A percentile compares a stretch with the other conserved stretches of the same genome.
Conservation (phyloP, 805 yeast species). For the Monosporozyma yasuniensis region DNA sequence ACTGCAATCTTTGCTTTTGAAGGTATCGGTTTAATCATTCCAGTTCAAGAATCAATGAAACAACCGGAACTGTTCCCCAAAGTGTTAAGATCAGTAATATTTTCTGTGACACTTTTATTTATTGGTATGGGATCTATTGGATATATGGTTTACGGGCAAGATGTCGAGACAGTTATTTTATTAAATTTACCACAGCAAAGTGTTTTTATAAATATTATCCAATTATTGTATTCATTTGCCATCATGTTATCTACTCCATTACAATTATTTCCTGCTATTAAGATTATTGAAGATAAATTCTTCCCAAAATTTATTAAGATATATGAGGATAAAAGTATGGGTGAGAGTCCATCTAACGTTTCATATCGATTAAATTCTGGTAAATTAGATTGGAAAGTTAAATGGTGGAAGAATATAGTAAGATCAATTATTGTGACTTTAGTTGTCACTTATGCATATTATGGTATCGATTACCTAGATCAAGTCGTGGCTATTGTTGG, state of each 20-base stretch:
- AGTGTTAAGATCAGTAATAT: constrained; percentile 52
- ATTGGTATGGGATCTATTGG: constrained; percentile 59
- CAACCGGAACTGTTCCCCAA: constrained; percentile 64
- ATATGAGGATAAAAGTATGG: constrained; percentile 10
- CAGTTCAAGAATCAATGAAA: constrained; percentile 74
- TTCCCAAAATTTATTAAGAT: constrained; percentile 35
- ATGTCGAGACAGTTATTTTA: constrained; percentile 58
- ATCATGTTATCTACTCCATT: constrained; percentile 73
- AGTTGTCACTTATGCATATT: constrained; percentile 51
- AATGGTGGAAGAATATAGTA: constrained; percentile 60
- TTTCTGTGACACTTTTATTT: constrained; percentile 54
- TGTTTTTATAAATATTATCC: constrained; percentile 53
- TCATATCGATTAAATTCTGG: constrained; percentile 38
- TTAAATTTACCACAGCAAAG: constrained; percentile 63
- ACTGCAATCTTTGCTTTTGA: constrained; percentile 85
- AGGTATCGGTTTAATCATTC: constrained; percentile 75
- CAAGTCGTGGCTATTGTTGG: constrained; percentile 74
- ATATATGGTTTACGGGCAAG: constrained; percentile 57
- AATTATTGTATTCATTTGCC: constrained; percentile 64
- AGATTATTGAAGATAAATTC: constrained; percentile 56
- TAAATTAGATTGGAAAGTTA: constrained; percentile 40
- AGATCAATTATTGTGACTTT: constrained; percentile 45
- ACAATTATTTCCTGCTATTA: constrained; percentile 71
- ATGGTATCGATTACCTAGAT: constrained; percentile 63
- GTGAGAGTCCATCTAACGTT: constrained; percentile 4